These are phyloP conservation scores for Chaetomidium leptoderma DNA, from an alignment of 495 filamentous ascomycete genomes.

Conservation along the genomic window DNA sequence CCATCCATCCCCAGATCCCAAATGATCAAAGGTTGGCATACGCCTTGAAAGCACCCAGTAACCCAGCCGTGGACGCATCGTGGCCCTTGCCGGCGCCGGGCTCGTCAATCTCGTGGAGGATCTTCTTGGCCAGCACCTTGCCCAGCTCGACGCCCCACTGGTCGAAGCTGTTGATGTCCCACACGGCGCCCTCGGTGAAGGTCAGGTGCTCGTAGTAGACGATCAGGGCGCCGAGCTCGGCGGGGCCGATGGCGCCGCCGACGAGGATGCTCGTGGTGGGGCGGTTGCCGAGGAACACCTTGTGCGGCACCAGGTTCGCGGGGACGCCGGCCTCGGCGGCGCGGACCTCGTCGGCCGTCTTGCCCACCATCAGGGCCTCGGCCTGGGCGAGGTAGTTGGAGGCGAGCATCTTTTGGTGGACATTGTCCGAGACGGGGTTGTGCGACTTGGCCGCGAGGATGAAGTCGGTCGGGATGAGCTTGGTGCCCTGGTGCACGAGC, in stretches of 20 bases:
- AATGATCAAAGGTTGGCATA: constrained; percentile 22
- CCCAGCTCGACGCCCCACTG: constrained; percentile 99
- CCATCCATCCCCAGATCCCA: not conserved
- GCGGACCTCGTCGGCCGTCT: constrained; percentile 84
- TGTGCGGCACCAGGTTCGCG: constrained; percentile 86
- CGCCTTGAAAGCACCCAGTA: constrained; percentile 77
- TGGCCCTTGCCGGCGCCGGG: constrained; percentile 63
- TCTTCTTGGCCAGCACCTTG: constrained; percentile 92
- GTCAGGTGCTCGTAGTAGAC: constrained; percentile 98
- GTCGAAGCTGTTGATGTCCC: constrained; percentile 99
- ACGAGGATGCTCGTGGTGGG: constrained; percentile 94
- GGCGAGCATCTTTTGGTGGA: constrained; percentile 98
- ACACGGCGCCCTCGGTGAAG: constrained; percentile 94
- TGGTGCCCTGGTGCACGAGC: constrained; percentile 96
- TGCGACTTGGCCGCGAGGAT: constrained; percentile 92
- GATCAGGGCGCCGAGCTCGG: constrained; percentile 89
- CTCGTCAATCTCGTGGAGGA: constrained; percentile 74
- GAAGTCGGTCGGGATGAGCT: constrained; percentile 97
- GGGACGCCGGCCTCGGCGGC: constrained; percentile 75
- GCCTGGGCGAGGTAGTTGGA: constrained; percentile 98
- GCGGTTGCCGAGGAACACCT: constrained; percentile 96
- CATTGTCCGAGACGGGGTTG: constrained; percentile 87
- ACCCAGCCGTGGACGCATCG: constrained; percentile 79
- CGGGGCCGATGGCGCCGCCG: constrained; percentile 83
- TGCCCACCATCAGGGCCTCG: constrained; percentile 97